These are phyloP conservation scores for Lachnellula arida DNA, from an alignment of 2,329 filamentous ascomycete species.

Conservation along the genomic window DNA sequence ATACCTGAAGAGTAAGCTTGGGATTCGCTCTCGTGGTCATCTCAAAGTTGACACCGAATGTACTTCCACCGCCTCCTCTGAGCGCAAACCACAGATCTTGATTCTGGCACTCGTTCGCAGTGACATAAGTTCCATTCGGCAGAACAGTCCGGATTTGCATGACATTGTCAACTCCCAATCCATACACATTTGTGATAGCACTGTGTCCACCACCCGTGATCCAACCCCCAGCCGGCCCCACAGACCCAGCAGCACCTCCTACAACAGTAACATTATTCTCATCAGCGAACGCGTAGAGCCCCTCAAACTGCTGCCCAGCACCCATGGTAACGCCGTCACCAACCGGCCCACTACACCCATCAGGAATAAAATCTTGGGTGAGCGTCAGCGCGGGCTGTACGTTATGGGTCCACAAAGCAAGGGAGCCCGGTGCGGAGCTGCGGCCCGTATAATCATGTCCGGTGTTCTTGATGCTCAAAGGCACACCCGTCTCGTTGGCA, in stretches of 20 bases:
- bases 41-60: constrained; percentile 35
- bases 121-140: constrained; percentile 43
- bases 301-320: constrained; percentile 46
- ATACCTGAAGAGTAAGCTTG: not conserved
- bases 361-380: constrained; percentile 35
- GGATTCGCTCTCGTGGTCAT: not conserved
- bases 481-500: constrained; percentile 37
- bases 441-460: constrained; percentile 2
- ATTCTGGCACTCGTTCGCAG: constrained; percentile 47
- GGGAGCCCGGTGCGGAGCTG: constrained; percentile 36
- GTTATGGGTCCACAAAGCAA: constrained; percentile 49
- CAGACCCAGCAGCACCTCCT: constrained; percentile 48
- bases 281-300: constrained; percentile 43
- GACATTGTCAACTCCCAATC: constrained; percentile 56
- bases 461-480: constrained; percentile 32
- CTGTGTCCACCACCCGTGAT: constrained; percentile 57
- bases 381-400: constrained; percentile 37
- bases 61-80: constrained; percentile 40
- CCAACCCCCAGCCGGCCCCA: constrained; percentile 55
- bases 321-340: constrained; percentile 47
- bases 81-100: constrained; percentile 60
- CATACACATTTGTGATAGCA: constrained; percentile 30
- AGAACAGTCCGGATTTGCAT: constrained; percentile 53
- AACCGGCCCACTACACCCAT: constrained; percentile 33
- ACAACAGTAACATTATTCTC: constrained; percentile 44